These are phyloP conservation scores for Suillus occidentalis DNA, from an alignment of 768 basidiomycete genomes.

Conservation along the genomic window DNA sequence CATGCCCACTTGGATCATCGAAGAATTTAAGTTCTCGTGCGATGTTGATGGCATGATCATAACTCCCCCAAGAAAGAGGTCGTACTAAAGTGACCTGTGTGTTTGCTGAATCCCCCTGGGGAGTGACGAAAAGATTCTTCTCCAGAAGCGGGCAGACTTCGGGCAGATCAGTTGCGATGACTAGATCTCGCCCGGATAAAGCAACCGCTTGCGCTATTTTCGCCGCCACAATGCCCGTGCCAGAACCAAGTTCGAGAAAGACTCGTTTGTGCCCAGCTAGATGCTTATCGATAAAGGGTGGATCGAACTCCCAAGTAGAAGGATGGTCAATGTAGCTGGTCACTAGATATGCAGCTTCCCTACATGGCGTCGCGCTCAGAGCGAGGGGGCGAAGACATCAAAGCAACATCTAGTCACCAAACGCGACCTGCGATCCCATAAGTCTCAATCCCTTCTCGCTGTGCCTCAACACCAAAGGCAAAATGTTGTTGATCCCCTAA, in stretches of 20 bases:
- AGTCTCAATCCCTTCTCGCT: conserved; percentile 58
- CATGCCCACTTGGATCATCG: conserved; percentile 8
- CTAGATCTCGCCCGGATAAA: conserved; percentile 19
- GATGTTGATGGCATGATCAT: conserved; percentile 41
- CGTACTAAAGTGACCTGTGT: conserved; percentile 35
- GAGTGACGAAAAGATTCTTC: conserved; percentile 32
- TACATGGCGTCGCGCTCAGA: conserved; percentile 28
- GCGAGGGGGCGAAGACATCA: conserved; percentile 14
- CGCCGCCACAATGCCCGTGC: conserved; percentile 63
- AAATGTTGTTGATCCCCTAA: neutral
- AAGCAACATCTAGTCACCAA: conserved; percentile 51
- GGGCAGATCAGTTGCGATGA: conserved; percentile 72
- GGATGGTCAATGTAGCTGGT: conserved; percentile 51
- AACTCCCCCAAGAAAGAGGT: conserved; percentile 73
- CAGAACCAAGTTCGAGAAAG: conserved; percentile 79
- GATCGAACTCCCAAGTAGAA: conserved; percentile 48
- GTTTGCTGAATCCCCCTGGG: neutral
- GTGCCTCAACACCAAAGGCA: conserved; percentile 37
- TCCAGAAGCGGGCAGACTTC: conserved; percentile 62
- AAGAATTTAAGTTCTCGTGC: conserved; percentile 35
- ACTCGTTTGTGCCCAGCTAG: conserved; percentile 21
- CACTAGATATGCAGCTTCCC: conserved; percentile 75
- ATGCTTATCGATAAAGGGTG: conserved; percentile 40
- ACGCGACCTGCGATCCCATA: conserved; percentile 87
- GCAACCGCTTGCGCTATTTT: conserved; percentile 45